Conservation (phyloP, 345 rosid genomes). For the Ceriops zippeliana region DNA sequence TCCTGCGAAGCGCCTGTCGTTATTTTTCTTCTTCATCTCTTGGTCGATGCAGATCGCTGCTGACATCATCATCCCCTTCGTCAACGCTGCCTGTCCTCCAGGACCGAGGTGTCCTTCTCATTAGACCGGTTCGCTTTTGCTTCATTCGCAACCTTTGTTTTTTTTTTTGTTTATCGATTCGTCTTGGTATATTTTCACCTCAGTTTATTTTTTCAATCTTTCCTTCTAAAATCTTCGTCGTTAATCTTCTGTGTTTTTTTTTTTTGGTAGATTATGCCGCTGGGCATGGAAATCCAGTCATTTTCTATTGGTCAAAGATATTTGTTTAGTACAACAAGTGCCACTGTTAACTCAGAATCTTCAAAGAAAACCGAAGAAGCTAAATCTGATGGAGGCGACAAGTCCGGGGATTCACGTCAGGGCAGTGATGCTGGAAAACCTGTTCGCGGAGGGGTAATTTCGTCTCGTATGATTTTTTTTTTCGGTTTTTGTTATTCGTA, state of each 20-base stretch:
- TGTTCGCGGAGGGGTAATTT: conserved; percentile 87
- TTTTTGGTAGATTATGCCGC: conserved; percentile 27
- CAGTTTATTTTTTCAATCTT: background rate
- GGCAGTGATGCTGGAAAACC: conserved; percentile 60
- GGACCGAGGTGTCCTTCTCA: conserved; percentile 26
- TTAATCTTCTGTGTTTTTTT: background rate
- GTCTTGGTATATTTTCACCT: background rate
- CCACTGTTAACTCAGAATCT: conserved; percentile 20
- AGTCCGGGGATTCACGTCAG: conserved; percentile 53
- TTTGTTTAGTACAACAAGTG: conserved; percentile 23
- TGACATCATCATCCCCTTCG: conserved; percentile 10
- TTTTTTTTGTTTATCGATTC: background rate
- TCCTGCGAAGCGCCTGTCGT: conserved; percentile 30
- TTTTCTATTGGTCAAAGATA: conserved; percentile 31
- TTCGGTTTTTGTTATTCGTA: background rate
- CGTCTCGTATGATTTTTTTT: background rate
- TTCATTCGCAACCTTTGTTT: background rate
- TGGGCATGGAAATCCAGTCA: conserved; percentile 30
- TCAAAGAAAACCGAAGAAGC: conserved; percentile 19
- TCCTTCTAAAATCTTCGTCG: background rate
- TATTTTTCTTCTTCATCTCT: conserved; percentile 17
- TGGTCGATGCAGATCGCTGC: conserved; percentile 14
- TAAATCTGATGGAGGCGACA: conserved; percentile 42
- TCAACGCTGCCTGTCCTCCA: conserved; percentile 20
- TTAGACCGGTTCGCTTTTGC: conserved; percentile 37